Conservation (phyloP, 768 basidiomycete genomes). For the Boletus rufocinnamomeus region DNA sequence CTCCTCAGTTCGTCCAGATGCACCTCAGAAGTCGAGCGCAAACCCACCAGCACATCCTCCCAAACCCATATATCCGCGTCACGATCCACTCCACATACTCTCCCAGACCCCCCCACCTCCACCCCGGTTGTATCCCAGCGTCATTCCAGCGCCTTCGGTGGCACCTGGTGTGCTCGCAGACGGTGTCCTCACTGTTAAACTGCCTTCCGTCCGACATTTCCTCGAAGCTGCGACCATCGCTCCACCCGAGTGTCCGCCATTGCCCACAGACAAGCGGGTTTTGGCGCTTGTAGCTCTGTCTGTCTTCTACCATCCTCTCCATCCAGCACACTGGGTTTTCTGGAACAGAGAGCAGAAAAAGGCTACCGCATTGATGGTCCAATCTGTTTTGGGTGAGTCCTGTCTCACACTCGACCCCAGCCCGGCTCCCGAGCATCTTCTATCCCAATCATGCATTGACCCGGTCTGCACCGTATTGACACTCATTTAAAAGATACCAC, state of each 20-base stretch:
- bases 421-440: background rate
- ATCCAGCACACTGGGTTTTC: slow-evolving; percentile 64
- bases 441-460: slow-evolving; percentile 2
- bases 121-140: slow-evolving; percentile 24
- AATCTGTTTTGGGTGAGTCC: slow-evolving; percentile 54
- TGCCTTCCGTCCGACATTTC: slow-evolving; percentile 51
- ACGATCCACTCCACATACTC: slow-evolving; percentile 36
- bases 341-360: slow-evolving; percentile 55
- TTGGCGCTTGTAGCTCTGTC: slow-evolving; percentile 62
- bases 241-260: slow-evolving; percentile 41
- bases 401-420: background rate
- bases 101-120: slow-evolving; percentile 23
- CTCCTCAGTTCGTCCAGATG: slow-evolving; percentile 41
- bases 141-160: slow-evolving; percentile 28
- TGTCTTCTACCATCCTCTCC: slow-evolving; percentile 54
- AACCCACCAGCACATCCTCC: slow-evolving; percentile 27
- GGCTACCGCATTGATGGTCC: slow-evolving; percentile 53
- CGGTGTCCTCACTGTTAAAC: slow-evolving; percentile 47
- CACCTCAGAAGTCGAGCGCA: slow-evolving; percentile 23
- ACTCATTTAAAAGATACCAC: slow-evolving; percentile 24
- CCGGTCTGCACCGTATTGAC: slow-evolving; percentile 7
- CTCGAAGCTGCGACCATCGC: slow-evolving; percentile 44
- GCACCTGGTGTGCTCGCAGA: slow-evolving; percentile 40
- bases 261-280: slow-evolving; percentile 43
- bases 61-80: slow-evolving; percentile 30